Base-by-base conservation (phyloP, 495 filamentous ascomycete species). In the Daldinia caldariorum region DNA sequence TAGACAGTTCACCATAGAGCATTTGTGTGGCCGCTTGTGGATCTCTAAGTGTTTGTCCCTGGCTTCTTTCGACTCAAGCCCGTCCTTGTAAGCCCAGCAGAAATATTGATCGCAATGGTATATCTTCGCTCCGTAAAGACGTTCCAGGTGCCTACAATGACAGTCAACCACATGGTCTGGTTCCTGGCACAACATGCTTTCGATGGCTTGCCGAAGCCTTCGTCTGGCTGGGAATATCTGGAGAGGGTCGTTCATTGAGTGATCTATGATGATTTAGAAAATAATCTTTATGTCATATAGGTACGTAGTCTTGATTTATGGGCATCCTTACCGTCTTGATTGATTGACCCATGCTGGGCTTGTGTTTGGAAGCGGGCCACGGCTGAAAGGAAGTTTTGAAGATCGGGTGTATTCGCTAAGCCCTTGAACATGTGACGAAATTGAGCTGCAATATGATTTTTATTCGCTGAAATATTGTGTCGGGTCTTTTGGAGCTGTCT, bases 81-180 rank as follows among this genome's bases (percentile, higher is more conserved):
- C 67, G 26, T 9, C 49, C 10, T 16, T 55, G 35, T 65, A 70
- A 43, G 61, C 67, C 29, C 61, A 16, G 41, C 67, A 70, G 20
- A 57, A 66, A 26, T 49, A 14, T 37, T 70, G 67, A 26, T 70
- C 39, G 18, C 67, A 70, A 43, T 70, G 34, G 31, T 65, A 65
- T 34, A 66, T 18, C n/a, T 61, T 65, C 13, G 49, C 35, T 41
- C 67, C 57, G 18, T 70, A 70, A 5, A 61, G 22, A 4, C 7
- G 56, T 13, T 35, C 26, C 8, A 70, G 22, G 2, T 5, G 6
- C 2, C 49, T 10, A 26, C 59, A 69, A 14, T 13, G 57, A 31
- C 64, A 67, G n/a, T 12, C 38, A 49, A n/a, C 4, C 38, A 2
- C 38, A 18, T 59, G 66, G 9, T 63, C 2, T 8, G 47, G 14